Evolutionary conservation across 208 protist species (phyloP), one percentile per base, ranked within the genome.

Genomic region (Acanthamoeba royreba): DNA sequence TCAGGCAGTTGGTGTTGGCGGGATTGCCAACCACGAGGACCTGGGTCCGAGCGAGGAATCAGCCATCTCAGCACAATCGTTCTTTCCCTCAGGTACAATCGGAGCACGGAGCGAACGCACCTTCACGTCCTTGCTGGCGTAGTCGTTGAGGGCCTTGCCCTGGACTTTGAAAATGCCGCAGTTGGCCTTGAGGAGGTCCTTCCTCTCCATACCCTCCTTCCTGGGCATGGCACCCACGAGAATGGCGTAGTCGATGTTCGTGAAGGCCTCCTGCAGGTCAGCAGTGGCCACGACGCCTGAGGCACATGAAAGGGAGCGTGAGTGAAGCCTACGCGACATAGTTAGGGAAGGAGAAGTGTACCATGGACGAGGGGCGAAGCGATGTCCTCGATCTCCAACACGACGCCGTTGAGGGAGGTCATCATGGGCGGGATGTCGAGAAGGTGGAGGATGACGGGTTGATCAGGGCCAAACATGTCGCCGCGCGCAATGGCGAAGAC

Each of bases 1-100:
- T 98, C 25, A 99, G 95, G 0, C 98, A 97, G 95, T 99, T 99
- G 35, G 99, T 99, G 96, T 99, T 99, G 42, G 99, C 98, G 22
- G 99, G 99, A 93, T 99, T 99, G 79, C 98, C 98, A 0, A 99
- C 98, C 33, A 99, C 98, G 7, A 99, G 88, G 9, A 98, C 97
- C 72, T 98, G 97, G 0, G 52, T 61, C 4, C 52, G 28, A 69
- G 19, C 25, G 58, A n/a, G 19, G 13, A 8, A 69, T 31, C 63
- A 43, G 31, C 11, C n/a, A 11, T n/a, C n/a, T n/a, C n/a, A n/a
- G n/a, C n/a, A n/a, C n/a, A n/a, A n/a, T n/a, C n/a, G n/a, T n/a
- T n/a, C n/a, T n/a, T n/a, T n/a, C n/a, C n/a, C n/a, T n/a, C n/a
- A n/a, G n/a, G n/a, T n/a, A n/a, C n/a, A n/a, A n/a, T n/a, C n/a